Evolutionary conservation across 1,284 basidiomycete species (phyloP), one percentile per base, ranked within the genome.

Genomic region (Cryptococcus sp.): DNA sequence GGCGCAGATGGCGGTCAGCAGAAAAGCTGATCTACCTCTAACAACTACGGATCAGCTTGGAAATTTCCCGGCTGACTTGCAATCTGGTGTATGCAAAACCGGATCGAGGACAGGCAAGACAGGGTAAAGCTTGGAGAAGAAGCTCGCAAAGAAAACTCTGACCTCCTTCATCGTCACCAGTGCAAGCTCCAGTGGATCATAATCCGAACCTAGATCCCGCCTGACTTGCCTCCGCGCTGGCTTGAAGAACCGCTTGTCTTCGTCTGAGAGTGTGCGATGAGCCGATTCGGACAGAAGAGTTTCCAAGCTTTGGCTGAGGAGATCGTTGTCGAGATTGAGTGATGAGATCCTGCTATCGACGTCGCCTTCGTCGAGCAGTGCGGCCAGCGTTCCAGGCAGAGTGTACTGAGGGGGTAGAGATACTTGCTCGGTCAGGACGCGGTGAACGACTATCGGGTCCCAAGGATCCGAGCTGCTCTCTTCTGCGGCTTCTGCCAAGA

Each of bases 211-310:
- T 32, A 43, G 12, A 32, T 43, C 41, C 26, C 41, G 24, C 19
- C 32, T 28, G 25, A 43, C 41, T 19, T 43, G 18, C 7, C 21
- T 43, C 25, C 41, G 28, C 11, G 41, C 18, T 14, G 41, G 41
- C 9, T 43, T 43, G 41, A 43, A 43, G 26, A 43, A 43, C 6
- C n/a, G 24, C 25, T 18, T 28, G 23, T 43, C 41, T 18, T 43
- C 41, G 10, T 19, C 6, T 14, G 14, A 12, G 7, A 43, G 19
- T 6, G 9, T 43, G 9, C 28, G 24, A 6, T 24, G 24, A 12
- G 41, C 41, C 16, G 16, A 31, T 12, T 43, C 41, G 11, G 41
- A 14, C n/a, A 43, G 23, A 7, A 43, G 14, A 12, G 25, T 12
- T 19, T 28, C 25, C n/a, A 43, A 21, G 12, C 41, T 26, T 22